Evolutionary conservation across 371 early-diverging fungal genomes (phyloP).

Genomic region (Rhizopus arrhizus): DNA sequence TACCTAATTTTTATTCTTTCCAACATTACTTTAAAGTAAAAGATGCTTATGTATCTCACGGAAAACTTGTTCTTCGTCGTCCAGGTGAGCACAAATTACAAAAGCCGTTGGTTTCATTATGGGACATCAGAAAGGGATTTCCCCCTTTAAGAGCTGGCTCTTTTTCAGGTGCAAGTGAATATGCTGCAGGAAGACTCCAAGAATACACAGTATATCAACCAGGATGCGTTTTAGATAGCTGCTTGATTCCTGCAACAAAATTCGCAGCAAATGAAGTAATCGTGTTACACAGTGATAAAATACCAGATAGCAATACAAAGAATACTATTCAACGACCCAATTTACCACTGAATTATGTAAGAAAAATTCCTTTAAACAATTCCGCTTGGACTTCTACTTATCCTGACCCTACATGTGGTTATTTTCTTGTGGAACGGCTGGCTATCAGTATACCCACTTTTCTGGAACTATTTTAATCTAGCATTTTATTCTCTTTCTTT

Average conservation of each 20-base stretch:
- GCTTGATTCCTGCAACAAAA: slow-evolving; percentile 19
- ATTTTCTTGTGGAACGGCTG: slow-evolving; percentile 30
- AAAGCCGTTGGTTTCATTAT: slow-evolving; percentile 25
- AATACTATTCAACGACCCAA: slow-evolving; percentile 14
- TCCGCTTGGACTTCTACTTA: slow-evolving; percentile 3
- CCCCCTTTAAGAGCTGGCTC: slow-evolving; percentile 34
- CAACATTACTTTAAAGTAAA: slow-evolving; percentile 46
- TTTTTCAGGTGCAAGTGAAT: slow-evolving; percentile 39
- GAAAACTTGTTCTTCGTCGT: slow-evolving; percentile 41
- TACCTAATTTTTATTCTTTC: slow-evolving; percentile 29
- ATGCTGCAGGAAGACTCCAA: slow-evolving; percentile 12
- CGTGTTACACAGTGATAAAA: neutral
- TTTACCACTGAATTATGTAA: slow-evolving; percentile 18
- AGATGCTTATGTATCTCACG: slow-evolving; percentile 53
- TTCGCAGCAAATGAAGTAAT: neutral
- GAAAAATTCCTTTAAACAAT: slow-evolving; percentile 13
- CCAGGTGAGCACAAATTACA: slow-evolving; percentile 11
- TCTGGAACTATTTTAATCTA: slow-evolving; percentile 19
- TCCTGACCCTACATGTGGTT: slow-evolving; percentile 33
- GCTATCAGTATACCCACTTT: slow-evolving; percentile 32
- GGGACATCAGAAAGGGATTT: slow-evolving; percentile 38
- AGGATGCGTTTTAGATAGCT: slow-evolving; percentile 29
- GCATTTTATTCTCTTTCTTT: too few species aligned
- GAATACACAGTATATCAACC: slow-evolving; percentile 23
- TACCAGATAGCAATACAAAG: neutral